phyloP scores from a whole-genome alignment of 2,329 filamentous ascomycete genomes.

The Herpotrichia juniperi region DNA sequence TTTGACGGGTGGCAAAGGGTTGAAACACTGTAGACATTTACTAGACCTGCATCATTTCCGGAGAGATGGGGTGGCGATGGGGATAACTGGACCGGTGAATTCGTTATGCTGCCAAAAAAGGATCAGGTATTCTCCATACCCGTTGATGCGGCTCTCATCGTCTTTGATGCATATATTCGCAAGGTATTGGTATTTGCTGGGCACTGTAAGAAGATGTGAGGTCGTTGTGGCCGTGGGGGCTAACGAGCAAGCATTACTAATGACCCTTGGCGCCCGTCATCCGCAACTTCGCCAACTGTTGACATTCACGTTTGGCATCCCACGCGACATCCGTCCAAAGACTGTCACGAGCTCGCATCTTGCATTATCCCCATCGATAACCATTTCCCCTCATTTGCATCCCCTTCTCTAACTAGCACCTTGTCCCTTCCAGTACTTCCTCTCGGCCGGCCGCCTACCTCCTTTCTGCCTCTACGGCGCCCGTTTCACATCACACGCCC shows the following conservation, averaged over 20 bases:
- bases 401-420: not conserved
- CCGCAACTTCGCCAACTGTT: conserved; percentile 1
- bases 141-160: not conserved
- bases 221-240: not conserved
- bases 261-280: not conserved
- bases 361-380: conserved; percentile 1
- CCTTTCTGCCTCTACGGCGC: conserved; percentile 4
- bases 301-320: not conserved
- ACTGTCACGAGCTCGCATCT: not conserved
- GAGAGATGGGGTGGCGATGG: not conserved
- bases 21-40: not conserved
- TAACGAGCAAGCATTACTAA: not conserved
- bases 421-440: too few relatives aligned
- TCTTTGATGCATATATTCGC: not conserved
- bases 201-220: not conserved
- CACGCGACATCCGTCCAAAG: not conserved
- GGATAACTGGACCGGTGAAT: not conserved
- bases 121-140: not conserved
- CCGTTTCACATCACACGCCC: conserved; percentile 11
- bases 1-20: not conserved
- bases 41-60: conserved; percentile 1
- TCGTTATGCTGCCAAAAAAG: not conserved
- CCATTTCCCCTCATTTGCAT: not conserved
- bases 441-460: not conserved
- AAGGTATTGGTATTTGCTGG: not conserved